Percentiles rank a stretch among this genome's conserved stretches.
Evolutionary conservation across 2,329 filamentous ascomycete species (phyloP).

Genomic region (Trichoderma sp.): DNA sequence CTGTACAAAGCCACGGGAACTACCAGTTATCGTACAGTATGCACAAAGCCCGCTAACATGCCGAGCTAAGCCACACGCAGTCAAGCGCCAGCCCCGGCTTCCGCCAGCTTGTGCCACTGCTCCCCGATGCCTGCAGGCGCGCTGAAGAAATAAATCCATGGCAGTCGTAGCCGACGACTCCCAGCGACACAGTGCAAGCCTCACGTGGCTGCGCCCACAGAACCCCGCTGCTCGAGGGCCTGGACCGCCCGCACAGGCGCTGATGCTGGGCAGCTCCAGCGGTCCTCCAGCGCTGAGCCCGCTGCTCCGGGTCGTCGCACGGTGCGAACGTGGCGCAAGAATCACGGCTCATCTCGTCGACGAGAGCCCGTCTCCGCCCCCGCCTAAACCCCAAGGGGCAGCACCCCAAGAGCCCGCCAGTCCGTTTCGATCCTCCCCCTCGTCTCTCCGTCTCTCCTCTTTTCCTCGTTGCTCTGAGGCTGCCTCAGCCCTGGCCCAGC

Average conservation of each 20-base stretch:
- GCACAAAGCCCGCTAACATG: too few relatives aligned
- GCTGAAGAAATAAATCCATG: neutral
- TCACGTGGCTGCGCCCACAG: neutral
- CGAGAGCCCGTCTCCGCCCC: neutral
- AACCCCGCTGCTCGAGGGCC: neutral
- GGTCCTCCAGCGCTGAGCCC: too few relatives aligned
- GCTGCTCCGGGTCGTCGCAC: neutral
- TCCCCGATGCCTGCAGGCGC: conserved; percentile 15
- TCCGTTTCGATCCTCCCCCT: neutral
- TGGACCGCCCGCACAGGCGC: too few relatives aligned
- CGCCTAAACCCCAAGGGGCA: conserved; percentile 3
- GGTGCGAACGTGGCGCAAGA: neutral
- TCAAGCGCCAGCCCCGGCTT: neutral
- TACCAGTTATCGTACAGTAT: too few relatives aligned
- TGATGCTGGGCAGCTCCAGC: too few relatives aligned
- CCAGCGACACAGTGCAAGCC: conserved; percentile 8
- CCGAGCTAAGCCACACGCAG: neutral
- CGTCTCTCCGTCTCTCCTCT: too few relatives aligned
- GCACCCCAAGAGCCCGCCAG: conserved; percentile 1
- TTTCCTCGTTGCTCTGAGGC: too few relatives aligned
- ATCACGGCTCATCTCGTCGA: neutral
- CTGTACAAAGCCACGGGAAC: neutral
- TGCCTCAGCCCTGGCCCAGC: conserved; percentile 26
- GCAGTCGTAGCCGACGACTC: neutral
- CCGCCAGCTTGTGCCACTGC: conserved; percentile 15